Conservation (phyloP, 2,329 filamentous ascomycete species). For the Sclerotinia sclerotiorum region DNA sequence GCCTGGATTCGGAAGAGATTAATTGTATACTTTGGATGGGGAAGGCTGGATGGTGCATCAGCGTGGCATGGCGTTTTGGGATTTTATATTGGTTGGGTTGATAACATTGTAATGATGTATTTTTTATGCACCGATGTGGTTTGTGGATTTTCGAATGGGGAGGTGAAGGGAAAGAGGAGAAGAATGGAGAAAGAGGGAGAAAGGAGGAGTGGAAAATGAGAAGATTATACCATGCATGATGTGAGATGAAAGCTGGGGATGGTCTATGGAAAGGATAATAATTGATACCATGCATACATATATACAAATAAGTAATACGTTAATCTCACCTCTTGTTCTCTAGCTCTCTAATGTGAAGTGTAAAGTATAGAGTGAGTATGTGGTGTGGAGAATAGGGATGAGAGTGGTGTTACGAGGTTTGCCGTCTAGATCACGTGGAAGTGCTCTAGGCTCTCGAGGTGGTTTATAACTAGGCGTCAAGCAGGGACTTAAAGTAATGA, state of each 20-base stretch:
- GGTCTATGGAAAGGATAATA: neutral
- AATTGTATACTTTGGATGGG: slow-evolving; percentile 1
- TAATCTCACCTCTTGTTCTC: neutral
- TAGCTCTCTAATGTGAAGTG: too few relatives aligned
- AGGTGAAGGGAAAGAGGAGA: neutral
- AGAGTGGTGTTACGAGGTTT: too few relatives aligned
- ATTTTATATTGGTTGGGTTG: neutral
- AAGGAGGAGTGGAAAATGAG: neutral
- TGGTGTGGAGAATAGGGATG: too few relatives aligned
- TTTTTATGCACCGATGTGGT: neutral
- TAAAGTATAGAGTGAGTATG: too few relatives aligned
- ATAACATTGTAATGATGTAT: neutral
- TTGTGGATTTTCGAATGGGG: neutral
- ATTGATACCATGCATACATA: neutral
- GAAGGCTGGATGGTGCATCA: neutral
- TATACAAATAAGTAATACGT: neutral
- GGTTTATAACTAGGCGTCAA: too few relatives aligned
- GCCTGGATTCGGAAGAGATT: neutral
- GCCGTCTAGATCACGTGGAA: too few relatives aligned
- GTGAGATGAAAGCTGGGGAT: neutral
- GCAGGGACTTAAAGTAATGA: too few relatives aligned
- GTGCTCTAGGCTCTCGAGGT: too few relatives aligned
- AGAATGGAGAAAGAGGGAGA: neutral
- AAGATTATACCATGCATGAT: neutral
- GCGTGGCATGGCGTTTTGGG: slow-evolving; percentile 17